Base-by-base conservation (phyloP, 2,329 filamentous ascomycete genomes). In the Calonectria multiphialidica region DNA sequence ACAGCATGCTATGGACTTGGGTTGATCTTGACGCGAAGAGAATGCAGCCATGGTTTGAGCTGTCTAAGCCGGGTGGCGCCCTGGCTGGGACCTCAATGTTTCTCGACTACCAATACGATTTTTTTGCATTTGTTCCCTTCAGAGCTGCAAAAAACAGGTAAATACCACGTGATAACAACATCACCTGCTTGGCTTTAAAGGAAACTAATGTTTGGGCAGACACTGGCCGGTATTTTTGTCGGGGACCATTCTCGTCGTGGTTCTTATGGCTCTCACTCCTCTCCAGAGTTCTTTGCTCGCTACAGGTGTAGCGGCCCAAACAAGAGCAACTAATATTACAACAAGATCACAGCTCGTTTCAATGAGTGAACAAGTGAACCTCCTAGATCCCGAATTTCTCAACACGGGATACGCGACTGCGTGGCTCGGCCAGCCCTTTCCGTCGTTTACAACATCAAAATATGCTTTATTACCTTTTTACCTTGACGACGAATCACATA, bases 41-140 rank as follows among this genome's bases (percentile, higher is more conserved):
- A 0, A 82, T 92, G 53, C 90, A 93, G 40, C 90, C 91, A 0
- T 93, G 88, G 83, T 87, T 90, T 13, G 89, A 92, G 25, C 67
- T 93, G 0, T 91, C 89, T 0, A 87, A 85, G 12, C 16, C 75
- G 0, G 74, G 78, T 0, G 90, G 90, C 0, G 87, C 87, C 0
- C 75, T 74, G 0, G 89, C 84, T 0, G 79, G 82, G 7, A 76
- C 88, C 0, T 90, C 89, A 0, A 18, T 93, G 0, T 80, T 90
- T 0, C 61, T 93, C 0, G 83, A 87, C 0, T 93, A 93, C 44
- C 90, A 90, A 0, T 83, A 80, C 0, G 81, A 83, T 0, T 86
- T 86, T 12, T 75, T 85, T 0, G 82, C 76, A 0, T 64, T 80
- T 4, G 81, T 82, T 0, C 84, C 84, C 0, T 75, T 83, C 6